Percentiles rank a stretch among this genome's conserved stretches.
Conservation (phyloP, 495 filamentous ascomycete genomes). For the Aspergillus homomorphus region DNA sequence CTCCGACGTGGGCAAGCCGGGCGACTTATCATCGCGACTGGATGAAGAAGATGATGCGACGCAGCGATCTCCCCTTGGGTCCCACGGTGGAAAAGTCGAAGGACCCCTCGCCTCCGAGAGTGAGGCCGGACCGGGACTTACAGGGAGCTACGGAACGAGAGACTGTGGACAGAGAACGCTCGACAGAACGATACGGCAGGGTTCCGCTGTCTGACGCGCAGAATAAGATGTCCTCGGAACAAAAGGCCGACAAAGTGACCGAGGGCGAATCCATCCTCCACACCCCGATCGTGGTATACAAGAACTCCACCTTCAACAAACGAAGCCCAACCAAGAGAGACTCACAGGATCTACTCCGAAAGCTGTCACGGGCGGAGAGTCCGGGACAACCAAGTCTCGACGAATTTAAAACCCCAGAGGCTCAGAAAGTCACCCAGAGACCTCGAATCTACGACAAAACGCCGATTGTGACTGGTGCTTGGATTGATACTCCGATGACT, state of each 20-base stretch:
- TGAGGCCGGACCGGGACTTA: constrained; percentile 16
- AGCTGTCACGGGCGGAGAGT: constrained; percentile 60
- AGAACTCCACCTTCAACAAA: constrained; percentile 32
- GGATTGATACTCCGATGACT: constrained; percentile 53
- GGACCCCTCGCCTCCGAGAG: constrained; percentile 11
- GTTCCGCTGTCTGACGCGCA: constrained; percentile 19
- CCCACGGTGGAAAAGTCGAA: constrained; percentile 13
- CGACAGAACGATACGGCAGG: constrained; percentile 17
- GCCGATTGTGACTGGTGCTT: constrained; percentile 49
- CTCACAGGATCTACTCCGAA: constrained; percentile 63
- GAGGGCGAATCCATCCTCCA: constrained; percentile 45
- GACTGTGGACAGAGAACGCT: constrained; percentile 20
- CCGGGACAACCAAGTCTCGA: constrained; percentile 26
- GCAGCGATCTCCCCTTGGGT: constrained; percentile 27
- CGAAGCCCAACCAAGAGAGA: constrained; percentile 48
- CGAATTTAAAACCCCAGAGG: constrained; percentile 28
- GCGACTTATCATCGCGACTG: constrained; percentile 51
- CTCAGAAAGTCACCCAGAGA: constrained; percentile 41
- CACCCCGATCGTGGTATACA: constrained; percentile 55
- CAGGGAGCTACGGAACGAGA: constrained; percentile 1
- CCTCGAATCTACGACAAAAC: constrained; percentile 43
- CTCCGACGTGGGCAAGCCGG: constrained; percentile 57
- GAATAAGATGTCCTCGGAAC: constrained; percentile 22
- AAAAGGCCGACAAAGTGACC: constrained; percentile 24
- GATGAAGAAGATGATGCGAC: constrained; percentile 41